A percentile compares a stretch with the other conserved stretches of the same genome.
These are phyloP conservation scores for Ogataea ramenticola DNA, from an alignment of 805 yeast species.

Conservation along the genomic window DNA sequence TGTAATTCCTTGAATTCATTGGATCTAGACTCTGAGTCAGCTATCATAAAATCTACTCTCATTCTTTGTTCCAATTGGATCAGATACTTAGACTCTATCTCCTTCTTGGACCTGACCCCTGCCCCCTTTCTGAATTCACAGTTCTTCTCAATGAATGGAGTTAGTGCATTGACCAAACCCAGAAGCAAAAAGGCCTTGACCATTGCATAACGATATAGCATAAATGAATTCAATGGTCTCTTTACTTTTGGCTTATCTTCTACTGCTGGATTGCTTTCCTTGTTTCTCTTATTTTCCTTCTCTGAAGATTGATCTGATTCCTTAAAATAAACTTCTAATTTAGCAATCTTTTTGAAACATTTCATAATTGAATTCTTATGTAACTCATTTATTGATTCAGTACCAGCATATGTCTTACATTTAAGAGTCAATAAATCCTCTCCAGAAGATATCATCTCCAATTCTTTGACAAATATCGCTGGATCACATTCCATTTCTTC, in stretches of 20 bases:
- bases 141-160: slow-evolving; percentile 6
- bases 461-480: neutral
- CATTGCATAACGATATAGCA: slow-evolving; percentile 38
- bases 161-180: slow-evolving; percentile 17
- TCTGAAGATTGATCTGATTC: slow-evolving; percentile 7
- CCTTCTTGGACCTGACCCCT: no score
- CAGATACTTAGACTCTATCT: slow-evolving; percentile 11
- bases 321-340: slow-evolving; percentile 18
- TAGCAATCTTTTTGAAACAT: slow-evolving; percentile 13
- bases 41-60: neutral
- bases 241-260: slow-evolving; percentile 23
- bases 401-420: slow-evolving; percentile 23
- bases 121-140: slow-evolving; percentile 7
- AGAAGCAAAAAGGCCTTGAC: slow-evolving; percentile 30
- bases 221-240: slow-evolving; percentile 40
- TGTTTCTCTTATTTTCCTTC: neutral
- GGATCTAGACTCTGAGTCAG: neutral
- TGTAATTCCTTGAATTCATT: neutral
- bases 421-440: slow-evolving; percentile 9
- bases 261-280: neutral
- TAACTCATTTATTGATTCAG: slow-evolving; percentile 9
- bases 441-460: slow-evolving; percentile 10
- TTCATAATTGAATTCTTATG: slow-evolving; percentile 15
- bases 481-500: neutral
- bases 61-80: slow-evolving; percentile 6